Evolutionary conservation across 2,329 filamentous ascomycete species (phyloP).

Genomic region (Xylariaceae sp.): DNA sequence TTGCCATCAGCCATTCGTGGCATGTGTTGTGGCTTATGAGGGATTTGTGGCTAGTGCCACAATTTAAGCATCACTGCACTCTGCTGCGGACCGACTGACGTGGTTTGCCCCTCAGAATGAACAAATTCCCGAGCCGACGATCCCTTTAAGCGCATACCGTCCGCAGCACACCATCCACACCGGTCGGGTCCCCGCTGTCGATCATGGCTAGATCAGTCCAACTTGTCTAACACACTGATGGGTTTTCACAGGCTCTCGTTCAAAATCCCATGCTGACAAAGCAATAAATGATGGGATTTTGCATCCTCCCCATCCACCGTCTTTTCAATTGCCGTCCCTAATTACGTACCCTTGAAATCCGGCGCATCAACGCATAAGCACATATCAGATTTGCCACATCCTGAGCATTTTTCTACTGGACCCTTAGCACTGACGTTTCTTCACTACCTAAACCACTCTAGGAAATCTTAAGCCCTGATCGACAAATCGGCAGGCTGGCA

Average conservation of each 20-base stretch:
- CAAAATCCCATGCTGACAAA: neutral
- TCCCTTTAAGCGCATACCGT: no score
- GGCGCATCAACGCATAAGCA: no score
- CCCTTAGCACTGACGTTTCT: no score
- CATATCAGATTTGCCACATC: no score
- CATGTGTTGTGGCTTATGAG: constrained; percentile 11
- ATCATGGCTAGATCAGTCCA: neutral
- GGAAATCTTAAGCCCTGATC: no score
- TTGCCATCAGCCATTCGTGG: no score
- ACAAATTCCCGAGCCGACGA: constrained; percentile 6
- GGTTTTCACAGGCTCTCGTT: neutral
- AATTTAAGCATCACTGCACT: no score
- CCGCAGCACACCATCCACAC: neutral
- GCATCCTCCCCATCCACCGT: neutral
- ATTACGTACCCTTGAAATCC: no score
- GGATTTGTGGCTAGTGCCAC: constrained; percentile 15
- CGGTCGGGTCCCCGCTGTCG: no score
- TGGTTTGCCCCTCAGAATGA: constrained; percentile 6
- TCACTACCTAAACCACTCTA: no score
- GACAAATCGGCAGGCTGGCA: no score
- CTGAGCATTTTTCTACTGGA: no score
- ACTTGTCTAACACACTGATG: neutral
- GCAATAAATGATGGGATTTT: neutral
- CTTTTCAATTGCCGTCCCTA: neutral
- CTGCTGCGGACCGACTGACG: constrained; percentile 3